These are phyloP conservation scores for Phytophthora cajani DNA, from an alignment of 352 stramenopile genomes.

Conservation along the genomic window DNA sequence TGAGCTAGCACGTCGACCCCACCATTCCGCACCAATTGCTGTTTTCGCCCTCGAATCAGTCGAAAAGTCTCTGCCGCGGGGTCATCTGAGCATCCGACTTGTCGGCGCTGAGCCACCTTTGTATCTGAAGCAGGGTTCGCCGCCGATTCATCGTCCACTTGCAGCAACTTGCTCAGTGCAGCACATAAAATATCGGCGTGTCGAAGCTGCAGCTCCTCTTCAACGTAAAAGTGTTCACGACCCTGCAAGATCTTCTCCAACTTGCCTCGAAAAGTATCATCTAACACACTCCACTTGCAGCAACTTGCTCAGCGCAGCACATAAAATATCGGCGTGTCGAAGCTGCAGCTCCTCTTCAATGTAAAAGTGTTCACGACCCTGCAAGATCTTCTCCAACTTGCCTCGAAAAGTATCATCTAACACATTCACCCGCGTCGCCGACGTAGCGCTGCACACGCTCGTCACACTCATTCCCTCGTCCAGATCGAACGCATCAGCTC, in stretches of 20 bases:
- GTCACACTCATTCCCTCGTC: not conserved
- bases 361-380: conserved; percentile 39
- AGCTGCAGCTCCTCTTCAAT: conserved; percentile 41
- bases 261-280: conserved; percentile 12
- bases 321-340: conserved; percentile 39
- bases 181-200: conserved; percentile 39
- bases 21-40: conserved; percentile 48
- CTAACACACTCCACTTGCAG: not conserved
- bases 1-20: conserved; percentile 40
- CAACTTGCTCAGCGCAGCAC: conserved; percentile 50
- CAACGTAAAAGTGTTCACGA: conserved; percentile 44
- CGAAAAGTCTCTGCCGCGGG: conserved; percentile 34
- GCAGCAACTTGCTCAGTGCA: conserved; percentile 53
- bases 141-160: conserved; percentile 31
- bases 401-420: conserved; percentile 11
- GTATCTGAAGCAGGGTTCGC: not conserved
- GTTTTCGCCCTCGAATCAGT: conserved; percentile 41
- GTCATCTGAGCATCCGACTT: conserved; percentile 14
- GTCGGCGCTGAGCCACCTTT: conserved; percentile 8
- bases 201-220: conserved; percentile 41
- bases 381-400: conserved; percentile 36
- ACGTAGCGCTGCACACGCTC: not conserved
- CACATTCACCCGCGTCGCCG: not conserved
- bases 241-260: conserved; percentile 35
- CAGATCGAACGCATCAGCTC: not conserved